Conservation (phyloP, 2,329 filamentous ascomycete species). For the Calycina marina region DNA sequence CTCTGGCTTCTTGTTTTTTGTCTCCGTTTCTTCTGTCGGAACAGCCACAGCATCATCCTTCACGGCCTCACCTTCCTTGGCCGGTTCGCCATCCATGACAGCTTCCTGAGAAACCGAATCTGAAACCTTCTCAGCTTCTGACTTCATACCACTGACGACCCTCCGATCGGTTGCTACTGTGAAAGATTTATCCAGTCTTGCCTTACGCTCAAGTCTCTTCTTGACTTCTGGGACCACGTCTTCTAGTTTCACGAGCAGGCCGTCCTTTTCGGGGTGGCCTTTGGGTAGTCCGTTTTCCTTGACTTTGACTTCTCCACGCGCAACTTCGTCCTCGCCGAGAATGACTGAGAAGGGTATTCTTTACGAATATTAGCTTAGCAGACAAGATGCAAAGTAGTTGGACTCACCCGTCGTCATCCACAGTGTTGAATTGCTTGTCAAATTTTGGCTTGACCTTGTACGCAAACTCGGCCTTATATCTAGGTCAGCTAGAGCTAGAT, state of each 20-base stretch:
- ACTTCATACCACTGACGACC: conserved; percentile 20
- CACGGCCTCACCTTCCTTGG: neutral
- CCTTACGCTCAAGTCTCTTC: conserved; percentile 27
- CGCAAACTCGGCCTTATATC: conserved; percentile 57
- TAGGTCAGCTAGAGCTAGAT: conserved; percentile 2
- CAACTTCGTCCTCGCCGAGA: conserved; percentile 79
- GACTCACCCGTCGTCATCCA: conserved; percentile 43
- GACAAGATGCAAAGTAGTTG: neutral
- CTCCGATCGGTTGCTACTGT: conserved; percentile 18
- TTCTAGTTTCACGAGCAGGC: conserved; percentile 53
- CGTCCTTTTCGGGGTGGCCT: conserved; percentile 82
- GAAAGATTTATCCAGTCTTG: conserved; percentile 18
- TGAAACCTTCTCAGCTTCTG: conserved; percentile 11
- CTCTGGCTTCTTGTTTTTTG: conserved; percentile 8
- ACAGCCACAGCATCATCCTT: no score
- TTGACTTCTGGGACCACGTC: conserved; percentile 51
- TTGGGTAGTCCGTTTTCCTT: conserved; percentile 73
- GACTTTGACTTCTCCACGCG: conserved; percentile 69
- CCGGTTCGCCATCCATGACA: conserved; percentile 3
- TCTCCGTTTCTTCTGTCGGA: conserved; percentile 2
- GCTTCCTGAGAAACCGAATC: neutral
- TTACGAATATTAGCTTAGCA: neutral
- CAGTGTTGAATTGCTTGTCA: conserved; percentile 79
- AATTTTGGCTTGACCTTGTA: conserved; percentile 88
- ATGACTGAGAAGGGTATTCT: conserved; percentile 75